Evolutionary conservation across 169 alveolate species (phyloP).

Genomic region (Condylostoma magnum): DNA sequence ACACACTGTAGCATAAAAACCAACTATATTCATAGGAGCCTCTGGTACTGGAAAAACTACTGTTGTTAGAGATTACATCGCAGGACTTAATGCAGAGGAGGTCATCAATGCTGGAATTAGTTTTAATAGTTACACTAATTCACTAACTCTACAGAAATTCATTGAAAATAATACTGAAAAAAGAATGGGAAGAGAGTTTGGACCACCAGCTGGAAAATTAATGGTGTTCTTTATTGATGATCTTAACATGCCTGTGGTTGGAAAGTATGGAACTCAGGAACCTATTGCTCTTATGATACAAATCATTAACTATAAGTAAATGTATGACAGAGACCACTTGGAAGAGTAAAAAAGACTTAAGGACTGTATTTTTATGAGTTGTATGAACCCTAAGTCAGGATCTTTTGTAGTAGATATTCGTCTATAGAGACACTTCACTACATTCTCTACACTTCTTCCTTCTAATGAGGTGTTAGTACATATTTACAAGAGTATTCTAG

Average conservation of each 20-base stretch:
- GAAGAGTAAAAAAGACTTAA: constrained; percentile 90
- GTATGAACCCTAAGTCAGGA: constrained; percentile 94
- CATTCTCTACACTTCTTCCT: constrained; percentile 84
- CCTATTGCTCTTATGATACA: constrained; percentile 89
- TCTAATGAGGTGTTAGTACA: constrained; percentile 80
- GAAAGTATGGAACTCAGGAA: constrained; percentile 93
- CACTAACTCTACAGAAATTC: constrained; percentile 83
- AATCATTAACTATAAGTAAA: constrained; percentile 82
- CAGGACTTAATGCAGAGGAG: constrained; percentile 78
- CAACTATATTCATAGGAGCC: constrained; percentile 88
- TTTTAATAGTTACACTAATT: constrained; percentile 91
- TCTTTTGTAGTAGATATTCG: constrained; percentile 90
- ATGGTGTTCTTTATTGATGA: constrained; percentile 93
- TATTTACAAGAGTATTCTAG: constrained; percentile 83
- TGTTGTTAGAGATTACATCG: constrained; percentile 88
- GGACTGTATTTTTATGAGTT: constrained; percentile 92
- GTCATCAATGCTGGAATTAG: constrained; percentile 76
- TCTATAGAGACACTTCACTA: constrained; percentile 91
- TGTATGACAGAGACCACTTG: constrained; percentile 88
- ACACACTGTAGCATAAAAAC: constrained; percentile 80
- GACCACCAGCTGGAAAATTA: constrained; percentile 90
- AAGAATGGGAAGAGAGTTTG: constrained; percentile 91
- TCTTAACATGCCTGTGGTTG: constrained; percentile 93
- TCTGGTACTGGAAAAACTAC: constrained; percentile 93
- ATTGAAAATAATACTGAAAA: constrained; percentile 88